Base-by-base conservation (phyloP, 257 asterid species). In the Jacaranda mimosifolia region DNA sequence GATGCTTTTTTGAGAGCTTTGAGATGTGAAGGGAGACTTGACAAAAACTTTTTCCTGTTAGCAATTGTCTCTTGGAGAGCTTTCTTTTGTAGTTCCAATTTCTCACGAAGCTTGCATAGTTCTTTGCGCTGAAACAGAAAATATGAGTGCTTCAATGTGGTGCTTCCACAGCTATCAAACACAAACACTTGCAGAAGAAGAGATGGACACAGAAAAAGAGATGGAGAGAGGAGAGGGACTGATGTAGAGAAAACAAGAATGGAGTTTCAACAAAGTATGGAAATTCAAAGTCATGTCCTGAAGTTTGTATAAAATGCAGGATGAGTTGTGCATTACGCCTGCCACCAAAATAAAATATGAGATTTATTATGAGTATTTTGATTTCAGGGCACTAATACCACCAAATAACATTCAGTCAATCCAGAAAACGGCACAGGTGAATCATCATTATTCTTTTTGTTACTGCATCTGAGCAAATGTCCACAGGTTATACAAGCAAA, bases 11-110 rank as follows among this genome's bases (percentile, higher is more conserved):
- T 96, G 63, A 96, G 93, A 73, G 98, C 91, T 82, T 96, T 96
- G 77, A 96, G 98, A 79, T 96, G 98, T 70, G 98, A 91, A 40
- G 99, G 99, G 80, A 96, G 97, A 86, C 97, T 93, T 65, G 94
- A 84, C 80, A 91, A 88, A 85, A 96, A 91, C 86, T 84, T 91
- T 84, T 91, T 93, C 87, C 97, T 85, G 88, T 88, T 91, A 63
- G 92, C 79, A 62, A 96, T 96, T 74, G 91, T 90, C 82, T 90
- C 97, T 80, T 88, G 96, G 62, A 93, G 92, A 80, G 90, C 86
- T 86, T 93, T 93, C 91, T 91, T 95, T 70, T 91, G 89, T 53
- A 86, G 84, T 83, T 91, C 98, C 83, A 95, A 77, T 79, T 88
- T 86, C 78, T 91, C 96, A 51, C 91, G 97, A 69, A 95, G 96